A percentile compares a stretch with the other conserved stretches of the same genome.
Conservation (phyloP, 176 grass and related monocot genomes). For the Eremochloa ophiuroides region DNA sequence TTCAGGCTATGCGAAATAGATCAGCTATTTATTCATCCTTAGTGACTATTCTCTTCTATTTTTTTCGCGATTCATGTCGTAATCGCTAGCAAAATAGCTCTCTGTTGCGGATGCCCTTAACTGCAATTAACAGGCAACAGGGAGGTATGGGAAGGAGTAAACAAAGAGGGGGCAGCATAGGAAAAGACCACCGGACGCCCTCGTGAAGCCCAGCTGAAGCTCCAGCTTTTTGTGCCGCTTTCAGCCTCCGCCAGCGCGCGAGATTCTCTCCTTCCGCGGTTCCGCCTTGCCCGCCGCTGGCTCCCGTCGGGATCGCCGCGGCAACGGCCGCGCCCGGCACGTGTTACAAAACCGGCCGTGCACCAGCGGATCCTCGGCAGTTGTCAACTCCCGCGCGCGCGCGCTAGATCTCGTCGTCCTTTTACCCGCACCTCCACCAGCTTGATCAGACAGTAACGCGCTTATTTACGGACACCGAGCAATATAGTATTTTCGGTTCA, state of each 20-base stretch:
- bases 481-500: too few species aligned
- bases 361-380: slow-evolving; percentile 19
- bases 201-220: slow-evolving; percentile 17
- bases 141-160: slow-evolving; percentile 24
- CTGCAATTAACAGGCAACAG: too few species aligned
- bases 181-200: slow-evolving; percentile 41
- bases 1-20: too few species aligned
- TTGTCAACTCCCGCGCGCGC: neutral
- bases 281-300: neutral
- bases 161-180: slow-evolving; percentile 40
- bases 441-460: too few species aligned
- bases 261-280: neutral
- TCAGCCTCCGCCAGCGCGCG: neutral
- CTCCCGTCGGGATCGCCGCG: slow-evolving; percentile 18
- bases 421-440: neutral
- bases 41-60: too few species aligned
- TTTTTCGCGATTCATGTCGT: too few species aligned
- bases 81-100: too few species aligned
- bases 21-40: too few species aligned
- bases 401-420: neutral
- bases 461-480: too few species aligned
- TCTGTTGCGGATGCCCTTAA: too few species aligned
- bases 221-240: neutral
- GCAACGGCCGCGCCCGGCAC: slow-evolving; percentile 9
- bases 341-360: slow-evolving; percentile 37